phyloP scores from a whole-genome alignment of 345 rosid species.

The Leavenworthia alabamica region DNA sequence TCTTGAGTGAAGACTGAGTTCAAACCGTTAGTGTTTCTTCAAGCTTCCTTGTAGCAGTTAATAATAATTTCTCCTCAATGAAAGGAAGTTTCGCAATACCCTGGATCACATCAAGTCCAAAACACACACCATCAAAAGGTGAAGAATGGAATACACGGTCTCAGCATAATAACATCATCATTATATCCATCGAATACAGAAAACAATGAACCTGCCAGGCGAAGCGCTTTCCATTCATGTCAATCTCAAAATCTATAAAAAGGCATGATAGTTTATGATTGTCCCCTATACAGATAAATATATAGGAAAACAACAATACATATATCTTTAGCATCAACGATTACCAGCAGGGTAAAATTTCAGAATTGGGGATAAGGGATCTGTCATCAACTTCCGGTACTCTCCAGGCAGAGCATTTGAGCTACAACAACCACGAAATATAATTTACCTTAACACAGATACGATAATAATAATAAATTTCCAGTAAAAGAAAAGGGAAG shows the following conservation, averaged over 20 bases:
- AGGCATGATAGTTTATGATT: constrained; percentile 9
- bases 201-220: constrained; percentile 79
- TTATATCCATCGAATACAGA: constrained; percentile 19
- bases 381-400: constrained; percentile 74
- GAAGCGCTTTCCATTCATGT: constrained; percentile 97
- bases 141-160: not conserved
- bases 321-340: not conserved
- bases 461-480: not conserved
- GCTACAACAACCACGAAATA: constrained; percentile 41
- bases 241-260: constrained; percentile 80
- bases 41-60: constrained; percentile 74
- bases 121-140: constrained; percentile 3
- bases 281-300: constrained; percentile 2
- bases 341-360: constrained; percentile 83
- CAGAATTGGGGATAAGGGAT: constrained; percentile 68
- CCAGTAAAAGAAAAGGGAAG: not conserved
- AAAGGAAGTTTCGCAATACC: constrained; percentile 95
- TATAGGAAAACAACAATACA: not conserved
- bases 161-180: constrained; percentile 1
- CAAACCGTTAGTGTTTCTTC: constrained; percentile 74
- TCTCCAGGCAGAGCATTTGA: constrained; percentile 79
- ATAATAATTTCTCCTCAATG: constrained; percentile 74
- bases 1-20: constrained; percentile 6
- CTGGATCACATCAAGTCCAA: constrained; percentile 38
- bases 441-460: constrained; percentile 11